phyloP scores from a whole-genome alignment of 2,329 filamentous ascomycete species.

The Acephala macrosclerotiorum region DNA sequence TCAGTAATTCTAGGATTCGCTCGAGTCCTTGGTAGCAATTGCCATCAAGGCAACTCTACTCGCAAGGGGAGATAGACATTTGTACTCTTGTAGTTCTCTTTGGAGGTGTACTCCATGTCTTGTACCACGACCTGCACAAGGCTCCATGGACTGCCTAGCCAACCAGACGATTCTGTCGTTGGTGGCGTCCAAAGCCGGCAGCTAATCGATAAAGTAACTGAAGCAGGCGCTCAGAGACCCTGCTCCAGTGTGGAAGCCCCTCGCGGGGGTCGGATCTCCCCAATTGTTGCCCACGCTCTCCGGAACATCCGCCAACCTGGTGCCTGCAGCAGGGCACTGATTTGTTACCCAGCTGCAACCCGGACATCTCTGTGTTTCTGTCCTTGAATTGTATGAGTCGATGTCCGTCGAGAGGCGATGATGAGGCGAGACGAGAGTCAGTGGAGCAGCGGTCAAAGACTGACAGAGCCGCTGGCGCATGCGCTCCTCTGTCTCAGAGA shows the following conservation, averaged over 20 bases:
- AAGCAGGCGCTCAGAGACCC: constrained; percentile 9
- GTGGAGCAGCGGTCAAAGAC: constrained; percentile 18
- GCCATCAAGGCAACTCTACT: not conserved
- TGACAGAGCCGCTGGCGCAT: not conserved
- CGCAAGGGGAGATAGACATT: not conserved
- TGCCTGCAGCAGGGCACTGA: not conserved
- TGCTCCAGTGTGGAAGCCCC: constrained; percentile 6
- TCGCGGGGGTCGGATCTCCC: constrained; percentile 17
- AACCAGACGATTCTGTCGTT: constrained; percentile 3
- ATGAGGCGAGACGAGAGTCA: constrained; percentile 9
- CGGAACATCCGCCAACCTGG: constrained; percentile 16
- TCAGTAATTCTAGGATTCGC: not conserved
- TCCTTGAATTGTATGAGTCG: not conserved
- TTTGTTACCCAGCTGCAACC: constrained; percentile 4
- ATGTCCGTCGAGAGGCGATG: not conserved
- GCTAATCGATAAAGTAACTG: constrained; percentile 18
- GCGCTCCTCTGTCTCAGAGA: not conserved
- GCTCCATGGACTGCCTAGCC: constrained; percentile 3
- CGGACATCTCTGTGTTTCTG: constrained; percentile 1
- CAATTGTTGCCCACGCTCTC: constrained; percentile 16
- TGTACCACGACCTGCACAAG: constrained; percentile 8
- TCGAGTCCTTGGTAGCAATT: not conserved
- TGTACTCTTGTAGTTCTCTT: constrained; percentile 3
- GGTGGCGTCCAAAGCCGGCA: constrained; percentile 19
- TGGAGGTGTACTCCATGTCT: not conserved